phyloP scores from a whole-genome alignment of 805 yeast species.

The Kuraishia borneana region DNA sequence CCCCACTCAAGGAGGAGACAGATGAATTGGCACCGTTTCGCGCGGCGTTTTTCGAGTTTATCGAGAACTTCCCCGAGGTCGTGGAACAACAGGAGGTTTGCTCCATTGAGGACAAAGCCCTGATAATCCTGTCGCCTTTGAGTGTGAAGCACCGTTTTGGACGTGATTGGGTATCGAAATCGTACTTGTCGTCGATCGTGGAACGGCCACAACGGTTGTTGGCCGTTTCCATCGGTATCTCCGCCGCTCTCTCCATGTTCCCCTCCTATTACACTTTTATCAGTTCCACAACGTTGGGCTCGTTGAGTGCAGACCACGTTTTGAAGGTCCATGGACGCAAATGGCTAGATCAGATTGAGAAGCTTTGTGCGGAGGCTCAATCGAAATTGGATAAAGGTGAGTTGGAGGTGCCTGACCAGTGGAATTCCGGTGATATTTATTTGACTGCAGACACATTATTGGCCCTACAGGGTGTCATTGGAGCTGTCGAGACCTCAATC shows the following conservation, averaged over 20 bases:
- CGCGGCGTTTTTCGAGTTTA: background rate
- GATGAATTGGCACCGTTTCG: slow-evolving; percentile 1
- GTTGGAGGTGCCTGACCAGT: slow-evolving; percentile 67
- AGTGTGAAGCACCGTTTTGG: slow-evolving; percentile 66
- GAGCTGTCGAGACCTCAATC: slow-evolving; percentile 62
- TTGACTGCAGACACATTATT: slow-evolving; percentile 51
- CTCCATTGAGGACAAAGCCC: slow-evolving; percentile 30
- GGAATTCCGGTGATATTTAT: slow-evolving; percentile 82
- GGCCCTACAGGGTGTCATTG: slow-evolving; percentile 70
- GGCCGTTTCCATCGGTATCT: slow-evolving; percentile 69
- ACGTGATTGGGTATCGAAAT: slow-evolving; percentile 64
- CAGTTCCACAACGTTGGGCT: slow-evolving; percentile 34
- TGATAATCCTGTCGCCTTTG: slow-evolving; percentile 56
- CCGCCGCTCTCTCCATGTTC: slow-evolving; percentile 60
- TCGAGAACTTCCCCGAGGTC: background rate
- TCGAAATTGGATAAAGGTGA: slow-evolving; percentile 38
- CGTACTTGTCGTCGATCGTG: slow-evolving; percentile 56
- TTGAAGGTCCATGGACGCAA: slow-evolving; percentile 58
- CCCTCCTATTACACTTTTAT: slow-evolving; percentile 46
- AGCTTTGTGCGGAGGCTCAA: slow-evolving; percentile 49
- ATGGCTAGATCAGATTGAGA: slow-evolving; percentile 54
- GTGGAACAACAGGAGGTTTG: slow-evolving; percentile 1
- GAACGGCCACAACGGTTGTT: slow-evolving; percentile 75
- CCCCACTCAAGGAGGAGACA: too few species aligned
- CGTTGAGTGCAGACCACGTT: slow-evolving; percentile 50